Evolutionary conservation across 192 early-diverging fungal genomes (phyloP).

Genomic region (Podila epigama): DNA sequence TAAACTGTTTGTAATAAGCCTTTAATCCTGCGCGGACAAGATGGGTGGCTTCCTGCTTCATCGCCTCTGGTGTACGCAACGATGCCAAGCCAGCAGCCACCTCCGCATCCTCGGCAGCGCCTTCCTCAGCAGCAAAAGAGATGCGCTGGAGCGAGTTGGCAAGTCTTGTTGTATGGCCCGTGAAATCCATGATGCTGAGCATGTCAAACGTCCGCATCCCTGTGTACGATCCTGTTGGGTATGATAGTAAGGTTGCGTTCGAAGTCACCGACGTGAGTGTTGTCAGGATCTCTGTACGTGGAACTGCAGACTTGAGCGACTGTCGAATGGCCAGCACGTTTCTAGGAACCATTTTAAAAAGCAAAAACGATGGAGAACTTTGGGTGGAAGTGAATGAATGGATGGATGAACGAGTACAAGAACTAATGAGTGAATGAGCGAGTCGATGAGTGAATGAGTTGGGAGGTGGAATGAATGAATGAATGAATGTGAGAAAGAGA

Average conservation of each 20-base stretch:
- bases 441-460: too few relatives aligned
- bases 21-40: constrained; percentile 54
- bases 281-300: background rate
- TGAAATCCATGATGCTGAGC: constrained; percentile 62
- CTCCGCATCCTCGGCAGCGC: constrained; percentile 11
- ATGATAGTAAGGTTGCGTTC: constrained; percentile 24
- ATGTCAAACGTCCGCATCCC: constrained; percentile 64
- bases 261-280: constrained; percentile 11
- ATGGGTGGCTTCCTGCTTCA: constrained; percentile 40
- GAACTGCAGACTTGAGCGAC: background rate
- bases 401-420: too few relatives aligned
- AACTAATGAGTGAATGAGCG: too few relatives aligned
- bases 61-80: constrained; percentile 38
- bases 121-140: constrained; percentile 23
- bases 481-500: too few relatives aligned
- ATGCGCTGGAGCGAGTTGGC: constrained; percentile 59
- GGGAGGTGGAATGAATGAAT: too few relatives aligned
- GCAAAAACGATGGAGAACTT: too few relatives aligned
- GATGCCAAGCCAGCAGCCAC: constrained; percentile 29
- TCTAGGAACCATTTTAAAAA: background rate
- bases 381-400: too few relatives aligned
- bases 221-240: constrained; percentile 67
- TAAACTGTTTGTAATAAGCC: constrained; percentile 52
- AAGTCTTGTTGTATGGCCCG: constrained; percentile 58
- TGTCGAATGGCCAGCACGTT: constrained; percentile 1